Evolutionary conservation across 1,139 yeast species (phyloP), one percentile per base, ranked within the genome.

Genomic region (Suhomyces bribrorum): DNA sequence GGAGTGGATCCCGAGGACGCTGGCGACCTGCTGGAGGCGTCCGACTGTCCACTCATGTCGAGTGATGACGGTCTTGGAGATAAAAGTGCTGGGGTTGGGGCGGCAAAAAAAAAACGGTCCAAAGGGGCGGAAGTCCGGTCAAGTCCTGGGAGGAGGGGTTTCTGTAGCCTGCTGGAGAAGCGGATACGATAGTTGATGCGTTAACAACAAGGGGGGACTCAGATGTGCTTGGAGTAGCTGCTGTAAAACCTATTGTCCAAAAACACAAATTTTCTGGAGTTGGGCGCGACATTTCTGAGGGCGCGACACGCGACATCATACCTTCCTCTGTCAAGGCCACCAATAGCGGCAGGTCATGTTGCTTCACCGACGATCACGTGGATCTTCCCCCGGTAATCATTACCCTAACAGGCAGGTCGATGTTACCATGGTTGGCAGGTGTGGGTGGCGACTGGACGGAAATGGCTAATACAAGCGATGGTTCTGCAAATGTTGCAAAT

Each of bases 1-100:
- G 44, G 44, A 11, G 40, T 40, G 18, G 40, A 37, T 3, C 32
- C 38, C 16, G 14, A 16, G 17, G 44, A 40, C 8, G 20, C 33
- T 5, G 43, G 43, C 14, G 39, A 36, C 32, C 30, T 33, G 29
- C 32, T 31, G 22, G 25, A 31, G 24, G 36, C 43, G 30, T 37
- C 36, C 12, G 25, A 30, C 12, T 32, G 32, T 16, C 32, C 36
- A 27, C 36, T 36, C 37, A 31, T 40, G 34, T 26, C 18, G 14
- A 25, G 35, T 9, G 30, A 23, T 12, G n/a, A n/a, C 9, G 11
- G 23, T 20, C 23, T 3, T 20, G 6, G n/a, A 17, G 11, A 20
- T 11, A 17, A 14, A 14, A 7, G 18, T 20, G 28, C 7, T 7
- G 22, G 17, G 29, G 17, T 9, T 2, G 13, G 14, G 11, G 18